A percentile compares a stretch with the other conserved stretches of the same genome.
These are phyloP conservation scores for Luffa acutangula DNA, from an alignment of 306 rosid species.

Conservation along the genomic window DNA sequence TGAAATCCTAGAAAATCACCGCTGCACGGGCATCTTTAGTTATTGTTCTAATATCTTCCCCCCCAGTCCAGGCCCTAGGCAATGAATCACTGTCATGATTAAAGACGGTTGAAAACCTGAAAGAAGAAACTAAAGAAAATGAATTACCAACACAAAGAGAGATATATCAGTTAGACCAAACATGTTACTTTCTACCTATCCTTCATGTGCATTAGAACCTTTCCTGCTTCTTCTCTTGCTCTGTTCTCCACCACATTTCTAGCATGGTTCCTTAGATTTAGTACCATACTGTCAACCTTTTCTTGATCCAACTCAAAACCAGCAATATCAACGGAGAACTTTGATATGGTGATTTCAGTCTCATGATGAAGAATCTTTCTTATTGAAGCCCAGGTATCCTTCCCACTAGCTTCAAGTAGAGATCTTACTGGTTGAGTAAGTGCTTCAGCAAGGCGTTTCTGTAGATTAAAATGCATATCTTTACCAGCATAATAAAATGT, in stretches of 20 bases:
- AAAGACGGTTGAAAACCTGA: constrained; percentile 79
- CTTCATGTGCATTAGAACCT: constrained; percentile 71
- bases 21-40: constrained; percentile 63
- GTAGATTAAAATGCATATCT: constrained; percentile 15
- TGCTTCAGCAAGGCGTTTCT: constrained; percentile 48
- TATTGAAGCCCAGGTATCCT: constrained; percentile 64
- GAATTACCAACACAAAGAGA: not conserved
- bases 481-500: not conserved
- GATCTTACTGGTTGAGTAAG: constrained; percentile 62
- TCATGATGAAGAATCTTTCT: constrained; percentile 61
- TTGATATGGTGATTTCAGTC: constrained; percentile 40
- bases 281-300: constrained; percentile 35
- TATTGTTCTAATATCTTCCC: constrained; percentile 69
- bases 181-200: constrained; percentile 47
- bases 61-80: constrained; percentile 90
- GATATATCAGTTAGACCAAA: not conserved
- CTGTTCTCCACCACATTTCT: constrained; percentile 64
- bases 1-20: constrained; percentile 25
- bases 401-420: constrained; percentile 57
- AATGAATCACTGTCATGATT: constrained; percentile 72
- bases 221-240: constrained; percentile 79
- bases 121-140: not conserved
- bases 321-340: constrained; percentile 32
- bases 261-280: constrained; percentile 44
- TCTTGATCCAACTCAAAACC: constrained; percentile 72